Evolutionary conservation across 345 rosid species (phyloP).

Genomic region (Adansonia digitata): DNA sequence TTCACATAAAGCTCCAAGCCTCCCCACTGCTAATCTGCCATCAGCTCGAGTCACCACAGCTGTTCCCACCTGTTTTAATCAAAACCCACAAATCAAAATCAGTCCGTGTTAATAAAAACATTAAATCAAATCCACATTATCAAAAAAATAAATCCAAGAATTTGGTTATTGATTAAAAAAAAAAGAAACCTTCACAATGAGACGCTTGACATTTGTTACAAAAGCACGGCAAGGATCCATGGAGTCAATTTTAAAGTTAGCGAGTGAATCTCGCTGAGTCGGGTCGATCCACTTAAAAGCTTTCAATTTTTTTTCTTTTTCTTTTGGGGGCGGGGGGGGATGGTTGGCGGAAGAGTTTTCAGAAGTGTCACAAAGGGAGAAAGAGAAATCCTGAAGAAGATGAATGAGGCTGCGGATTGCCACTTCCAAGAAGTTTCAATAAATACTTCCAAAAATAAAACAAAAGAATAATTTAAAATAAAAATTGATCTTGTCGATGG

Average conservation of each 20-base stretch:
- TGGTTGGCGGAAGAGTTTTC: too few species aligned
- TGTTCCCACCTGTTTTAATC: conserved; percentile 45
- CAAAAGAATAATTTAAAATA: not conserved
- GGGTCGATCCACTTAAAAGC: not conserved
- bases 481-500: not conserved
- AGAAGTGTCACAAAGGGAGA: not conserved
- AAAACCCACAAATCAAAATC: not conserved
- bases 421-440: not conserved
- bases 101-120: not conserved
- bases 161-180: not conserved
- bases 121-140: not conserved
- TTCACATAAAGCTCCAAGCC: conserved; percentile 54
- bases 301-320: not conserved
- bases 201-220: conserved; percentile 44
- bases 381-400: not conserved
- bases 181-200: conserved; percentile 39
- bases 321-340: too few species aligned
- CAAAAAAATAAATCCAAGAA: not conserved
- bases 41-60: conserved; percentile 57
- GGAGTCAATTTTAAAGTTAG: not conserved
- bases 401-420: conserved; percentile 5
- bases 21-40: conserved; percentile 56
- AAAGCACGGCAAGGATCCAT: conserved; percentile 39
- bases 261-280: not conserved
- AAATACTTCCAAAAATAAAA: too few species aligned